A percentile compares a stretch with the other conserved stretches of the same genome.
These are phyloP conservation scores for Carex myosuroides DNA, from an alignment of 176 grass and related monocot genomes.

Conservation along the genomic window DNA sequence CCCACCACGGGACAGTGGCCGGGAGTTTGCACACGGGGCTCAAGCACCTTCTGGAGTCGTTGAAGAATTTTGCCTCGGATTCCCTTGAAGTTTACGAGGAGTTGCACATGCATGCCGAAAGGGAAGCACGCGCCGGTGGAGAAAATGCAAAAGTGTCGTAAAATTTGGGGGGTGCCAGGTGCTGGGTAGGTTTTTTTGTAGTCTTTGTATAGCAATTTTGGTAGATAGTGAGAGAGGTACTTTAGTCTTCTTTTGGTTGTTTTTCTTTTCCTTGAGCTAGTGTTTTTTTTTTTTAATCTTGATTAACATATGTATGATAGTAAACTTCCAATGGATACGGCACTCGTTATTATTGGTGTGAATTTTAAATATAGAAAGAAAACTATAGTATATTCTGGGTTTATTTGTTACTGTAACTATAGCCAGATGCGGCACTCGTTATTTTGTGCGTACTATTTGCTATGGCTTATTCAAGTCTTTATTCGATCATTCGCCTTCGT, in stretches of 20 bases:
- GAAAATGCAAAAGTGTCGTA: slow-evolving; percentile 25
- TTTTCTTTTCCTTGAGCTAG: background rate
- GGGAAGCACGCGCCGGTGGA: slow-evolving; percentile 8
- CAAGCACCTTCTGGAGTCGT: slow-evolving; percentile 40
- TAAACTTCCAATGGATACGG: background rate
- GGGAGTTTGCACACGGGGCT: slow-evolving; percentile 46
- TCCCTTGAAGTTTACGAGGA: slow-evolving; percentile 58
- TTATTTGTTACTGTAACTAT: too few relatives aligned
- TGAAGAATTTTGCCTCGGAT: slow-evolving; percentile 39
- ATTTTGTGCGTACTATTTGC: too few relatives aligned
- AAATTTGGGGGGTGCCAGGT: background rate
- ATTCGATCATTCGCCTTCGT: background rate
- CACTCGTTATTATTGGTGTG: background rate
- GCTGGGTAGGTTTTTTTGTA: background rate
- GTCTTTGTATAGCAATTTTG: slow-evolving; percentile 28
- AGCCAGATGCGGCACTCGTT: too few relatives aligned
- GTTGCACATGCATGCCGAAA: slow-evolving; percentile 28
- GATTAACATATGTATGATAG: background rate
- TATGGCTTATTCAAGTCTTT: background rate
- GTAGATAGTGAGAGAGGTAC: slow-evolving; percentile 4
- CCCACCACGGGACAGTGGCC: slow-evolving; percentile 20
- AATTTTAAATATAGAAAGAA: too few relatives aligned
- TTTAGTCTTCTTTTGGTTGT: background rate
- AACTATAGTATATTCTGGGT: too few relatives aligned
- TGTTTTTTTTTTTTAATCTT: background rate